Evolutionary conservation across 768 basidiomycete species (phyloP).

Genomic region (Trichaptum fuscoviolaceum): DNA sequence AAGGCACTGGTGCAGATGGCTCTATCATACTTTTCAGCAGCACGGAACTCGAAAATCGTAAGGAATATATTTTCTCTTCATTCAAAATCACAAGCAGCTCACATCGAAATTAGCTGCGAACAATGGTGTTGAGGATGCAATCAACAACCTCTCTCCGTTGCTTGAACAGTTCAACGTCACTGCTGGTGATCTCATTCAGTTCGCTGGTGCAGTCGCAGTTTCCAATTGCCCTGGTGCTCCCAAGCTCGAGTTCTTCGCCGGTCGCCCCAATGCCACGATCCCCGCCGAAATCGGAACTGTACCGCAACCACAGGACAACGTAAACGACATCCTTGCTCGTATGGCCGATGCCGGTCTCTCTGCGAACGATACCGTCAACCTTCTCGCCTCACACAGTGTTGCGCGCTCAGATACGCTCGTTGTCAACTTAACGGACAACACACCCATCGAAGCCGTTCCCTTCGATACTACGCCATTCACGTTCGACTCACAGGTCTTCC

Average conservation of each 20-base stretch:
- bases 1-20: slow-evolving; percentile 6
- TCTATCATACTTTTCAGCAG: slow-evolving; percentile 1
- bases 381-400: slow-evolving; percentile 23
- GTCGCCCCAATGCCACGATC: slow-evolving; percentile 14
- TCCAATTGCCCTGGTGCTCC: slow-evolving; percentile 22
- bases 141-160: slow-evolving; percentile 18
- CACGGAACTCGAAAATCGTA: neutral
- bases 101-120: slow-evolving; percentile 16
- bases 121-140: slow-evolving; percentile 20
- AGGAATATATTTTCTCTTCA: neutral
- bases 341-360: slow-evolving; percentile 19
- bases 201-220: slow-evolving; percentile 17
- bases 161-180: slow-evolving; percentile 14
- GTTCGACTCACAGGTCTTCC: slow-evolving; percentile 20
- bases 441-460: slow-evolving; percentile 18
- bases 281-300: slow-evolving; percentile 14
- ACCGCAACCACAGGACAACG: slow-evolving; percentile 19
- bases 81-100: neutral
- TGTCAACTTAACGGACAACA: slow-evolving; percentile 12
- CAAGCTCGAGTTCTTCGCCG: slow-evolving; percentile 15
- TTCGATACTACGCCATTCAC: slow-evolving; percentile 20
- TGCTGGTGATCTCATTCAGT: slow-evolving; percentile 19
- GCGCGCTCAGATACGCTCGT: slow-evolving; percentile 20
- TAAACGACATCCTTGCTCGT: slow-evolving; percentile 19
- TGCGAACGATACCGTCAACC: slow-evolving; percentile 18